Conservation (phyloP, 192 early-diverging fungal species). For the Backusella circina region DNA sequence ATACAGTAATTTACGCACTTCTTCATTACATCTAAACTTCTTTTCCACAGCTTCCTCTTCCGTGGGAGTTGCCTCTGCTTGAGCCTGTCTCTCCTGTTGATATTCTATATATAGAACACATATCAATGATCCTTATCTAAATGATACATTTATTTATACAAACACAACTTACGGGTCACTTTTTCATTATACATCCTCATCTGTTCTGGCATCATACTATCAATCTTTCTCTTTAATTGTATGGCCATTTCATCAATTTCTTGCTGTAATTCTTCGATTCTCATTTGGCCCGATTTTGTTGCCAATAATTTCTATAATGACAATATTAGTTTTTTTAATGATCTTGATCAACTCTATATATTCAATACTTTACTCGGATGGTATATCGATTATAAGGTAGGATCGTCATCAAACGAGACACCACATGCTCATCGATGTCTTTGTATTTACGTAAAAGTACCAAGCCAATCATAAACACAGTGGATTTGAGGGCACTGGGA, state of each 20-base stretch:
- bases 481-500: constrained; percentile 37
- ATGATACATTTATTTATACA: background rate
- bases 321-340: too few relatives aligned
- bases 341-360: background rate
- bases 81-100: background rate
- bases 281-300: constrained; percentile 23
- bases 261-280: constrained; percentile 20
- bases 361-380: constrained; percentile 32
- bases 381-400: constrained; percentile 56
- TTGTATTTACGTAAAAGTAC: constrained; percentile 17
- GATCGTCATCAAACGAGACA: constrained; percentile 39
- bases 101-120: background rate
- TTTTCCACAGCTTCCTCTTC: background rate
- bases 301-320: constrained; percentile 32
- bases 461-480: constrained; percentile 34
- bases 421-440: constrained; percentile 39
- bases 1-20: constrained; percentile 18
- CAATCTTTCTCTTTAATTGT: constrained; percentile 14
- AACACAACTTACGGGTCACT: constrained; percentile 12
- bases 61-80: background rate
- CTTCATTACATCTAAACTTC: constrained; percentile 35
- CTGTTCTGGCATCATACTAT: constrained; percentile 29
- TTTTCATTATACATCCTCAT: constrained; percentile 8
- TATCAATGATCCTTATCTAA: background rate
- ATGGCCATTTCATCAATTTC: constrained; percentile 26